These are phyloP conservation scores for Phytophthora macrochlamydospora DNA, from an alignment of 352 stramenopile genomes.

Conservation along the genomic window DNA sequence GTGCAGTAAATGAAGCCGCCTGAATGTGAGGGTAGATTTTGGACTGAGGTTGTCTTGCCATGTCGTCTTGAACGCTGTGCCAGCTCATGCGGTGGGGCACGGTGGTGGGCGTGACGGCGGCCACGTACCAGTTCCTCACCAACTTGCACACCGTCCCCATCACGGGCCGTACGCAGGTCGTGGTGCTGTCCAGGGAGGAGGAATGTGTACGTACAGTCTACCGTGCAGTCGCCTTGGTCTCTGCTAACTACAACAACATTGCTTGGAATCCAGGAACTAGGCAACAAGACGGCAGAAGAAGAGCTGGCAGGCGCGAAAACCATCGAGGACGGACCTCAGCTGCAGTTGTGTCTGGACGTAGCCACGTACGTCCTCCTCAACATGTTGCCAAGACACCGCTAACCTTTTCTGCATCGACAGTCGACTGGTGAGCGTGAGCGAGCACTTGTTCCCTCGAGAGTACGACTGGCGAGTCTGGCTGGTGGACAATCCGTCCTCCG, in stretches of 20 bases:
- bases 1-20: slow-evolving; percentile 6
- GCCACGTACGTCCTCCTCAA: slow-evolving; percentile 41
- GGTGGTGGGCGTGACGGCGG: slow-evolving; percentile 45
- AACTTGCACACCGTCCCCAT: slow-evolving; percentile 76
- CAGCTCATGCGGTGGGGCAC: slow-evolving; percentile 51
- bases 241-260: no score
- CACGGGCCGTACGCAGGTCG: slow-evolving; percentile 67
- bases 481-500: slow-evolving; percentile 50
- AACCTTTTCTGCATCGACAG: slow-evolving; percentile 15
- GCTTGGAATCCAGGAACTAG: slow-evolving; percentile 45
- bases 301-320: slow-evolving; percentile 41
- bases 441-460: slow-evolving; percentile 69
- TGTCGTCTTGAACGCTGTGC: background rate
- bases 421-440: slow-evolving; percentile 57
- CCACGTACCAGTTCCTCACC: slow-evolving; percentile 69
- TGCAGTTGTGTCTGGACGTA: slow-evolving; percentile 66
- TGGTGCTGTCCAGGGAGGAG: slow-evolving; percentile 63
- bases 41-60: background rate
- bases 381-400: no score
- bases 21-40: background rate
- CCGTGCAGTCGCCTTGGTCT: no score
- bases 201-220: slow-evolving; percentile 49
- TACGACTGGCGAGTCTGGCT: slow-evolving; percentile 72
- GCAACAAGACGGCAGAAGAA: slow-evolving; percentile 48
- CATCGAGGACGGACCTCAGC: slow-evolving; percentile 50